Evolutionary conservation across 768 basidiomycete species (phyloP).

Genomic region (Phanerochaete carnosa): DNA sequence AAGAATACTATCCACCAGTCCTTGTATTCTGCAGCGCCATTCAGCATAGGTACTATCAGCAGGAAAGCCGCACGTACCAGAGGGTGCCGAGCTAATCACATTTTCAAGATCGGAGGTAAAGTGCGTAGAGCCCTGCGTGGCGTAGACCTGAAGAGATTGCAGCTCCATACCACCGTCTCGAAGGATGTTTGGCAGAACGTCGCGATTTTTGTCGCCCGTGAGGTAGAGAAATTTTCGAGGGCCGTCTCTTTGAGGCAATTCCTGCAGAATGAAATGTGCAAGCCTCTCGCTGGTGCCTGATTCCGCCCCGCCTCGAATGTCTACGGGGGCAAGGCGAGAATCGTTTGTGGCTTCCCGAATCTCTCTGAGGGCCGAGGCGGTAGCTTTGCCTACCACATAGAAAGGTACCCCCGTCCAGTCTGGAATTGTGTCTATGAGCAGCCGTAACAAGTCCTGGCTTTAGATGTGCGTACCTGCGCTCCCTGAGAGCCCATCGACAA

Average conservation of each 20-base stretch:
- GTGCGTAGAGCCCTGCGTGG: constrained; percentile 52
- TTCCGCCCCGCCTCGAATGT: constrained; percentile 42
- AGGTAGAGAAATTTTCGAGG: constrained; percentile 58
- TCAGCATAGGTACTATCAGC: background rate
- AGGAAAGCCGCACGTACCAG: background rate
- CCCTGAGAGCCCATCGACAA: constrained; percentile 1
- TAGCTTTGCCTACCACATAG: constrained; percentile 74
- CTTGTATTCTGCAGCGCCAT: background rate
- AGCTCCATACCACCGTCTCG: constrained; percentile 41
- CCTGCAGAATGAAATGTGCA: constrained; percentile 55
- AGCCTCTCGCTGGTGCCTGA: constrained; percentile 70
- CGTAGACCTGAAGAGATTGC: constrained; percentile 62
- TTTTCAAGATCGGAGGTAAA: constrained; percentile 43
- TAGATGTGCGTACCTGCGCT: background rate
- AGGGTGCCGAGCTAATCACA: background rate
- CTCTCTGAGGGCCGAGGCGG: constrained; percentile 44
- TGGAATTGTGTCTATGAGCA: background rate
- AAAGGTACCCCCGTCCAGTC: constrained; percentile 63
- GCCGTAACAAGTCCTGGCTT: background rate
- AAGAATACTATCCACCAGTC: constrained; percentile 74
- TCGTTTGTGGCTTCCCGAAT: constrained; percentile 26
- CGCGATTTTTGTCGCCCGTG: constrained; percentile 84
- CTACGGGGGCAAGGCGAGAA: constrained; percentile 26
- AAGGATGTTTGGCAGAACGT: constrained; percentile 56
- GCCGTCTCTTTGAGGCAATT: constrained; percentile 19